A percentile compares a stretch with the other conserved stretches of the same genome.
Conservation (phyloP, 2,329 filamentous ascomycete species). For the Xylaria sp. region DNA sequence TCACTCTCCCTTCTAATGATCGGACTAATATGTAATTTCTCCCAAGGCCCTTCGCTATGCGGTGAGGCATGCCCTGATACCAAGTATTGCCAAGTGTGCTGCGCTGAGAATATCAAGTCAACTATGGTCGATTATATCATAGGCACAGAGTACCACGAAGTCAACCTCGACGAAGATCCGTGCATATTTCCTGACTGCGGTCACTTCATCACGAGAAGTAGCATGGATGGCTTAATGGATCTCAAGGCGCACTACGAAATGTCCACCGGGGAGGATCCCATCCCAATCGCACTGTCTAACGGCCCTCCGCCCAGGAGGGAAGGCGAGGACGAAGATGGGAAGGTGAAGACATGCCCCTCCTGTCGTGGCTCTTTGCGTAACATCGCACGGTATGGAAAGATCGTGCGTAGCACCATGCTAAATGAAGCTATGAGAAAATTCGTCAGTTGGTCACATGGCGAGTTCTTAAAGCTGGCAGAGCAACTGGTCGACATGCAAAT, state of each 20-base stretch:
- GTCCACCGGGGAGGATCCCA: background rate
- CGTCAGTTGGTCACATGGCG: constrained; percentile 56
- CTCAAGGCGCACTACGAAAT: constrained; percentile 48
- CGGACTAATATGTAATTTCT: background rate
- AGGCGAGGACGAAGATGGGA: too few relatives aligned
- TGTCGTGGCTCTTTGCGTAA: constrained; percentile 65
- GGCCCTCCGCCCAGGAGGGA: constrained; percentile 54
- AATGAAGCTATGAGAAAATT: constrained; percentile 71
- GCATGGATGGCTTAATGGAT: constrained; percentile 65
- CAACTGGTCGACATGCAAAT: constrained; percentile 36
- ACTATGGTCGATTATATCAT: constrained; percentile 61
- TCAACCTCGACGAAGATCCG: constrained; percentile 64
- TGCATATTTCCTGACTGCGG: constrained; percentile 68
- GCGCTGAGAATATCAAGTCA: constrained; percentile 48
- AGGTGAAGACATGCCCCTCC: constrained; percentile 60
- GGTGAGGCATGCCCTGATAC: constrained; percentile 64
- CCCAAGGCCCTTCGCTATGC: constrained; percentile 55
- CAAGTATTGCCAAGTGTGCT: constrained; percentile 64
- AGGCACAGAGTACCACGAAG: constrained; percentile 55
- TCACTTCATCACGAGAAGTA: constrained; percentile 65
- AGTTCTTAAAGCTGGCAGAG: constrained; percentile 48
- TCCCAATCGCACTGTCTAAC: background rate
- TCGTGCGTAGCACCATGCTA: constrained; percentile 64
- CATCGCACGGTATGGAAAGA: constrained; percentile 65
- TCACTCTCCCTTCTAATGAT: constrained; percentile 22